Conservation (phyloP, 192 early-diverging fungal species). For the Rhizoclosmatium globosum region DNA sequence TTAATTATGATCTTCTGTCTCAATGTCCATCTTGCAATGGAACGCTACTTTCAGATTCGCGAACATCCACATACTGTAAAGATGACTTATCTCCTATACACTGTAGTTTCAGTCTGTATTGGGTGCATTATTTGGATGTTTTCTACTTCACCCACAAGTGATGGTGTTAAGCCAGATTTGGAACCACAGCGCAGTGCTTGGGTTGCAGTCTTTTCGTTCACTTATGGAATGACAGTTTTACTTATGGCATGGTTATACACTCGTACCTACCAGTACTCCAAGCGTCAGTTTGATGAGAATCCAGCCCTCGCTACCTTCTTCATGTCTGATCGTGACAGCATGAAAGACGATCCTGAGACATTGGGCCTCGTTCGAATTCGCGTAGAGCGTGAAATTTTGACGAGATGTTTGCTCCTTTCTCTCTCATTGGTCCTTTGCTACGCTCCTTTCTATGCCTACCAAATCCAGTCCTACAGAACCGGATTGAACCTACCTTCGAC, state of each 20-base stretch:
- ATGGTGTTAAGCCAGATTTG: slow-evolving; percentile 13
- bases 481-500: not conserved
- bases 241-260: slow-evolving; percentile 12
- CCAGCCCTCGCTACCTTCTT: slow-evolving; percentile 20
- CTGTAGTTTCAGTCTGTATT: not conserved
- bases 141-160: not conserved
- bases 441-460: slow-evolving; percentile 12
- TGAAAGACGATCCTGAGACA: not conserved
- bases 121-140: slow-evolving; percentile 6
- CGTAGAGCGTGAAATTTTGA: slow-evolving; percentile 14
- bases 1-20: slow-evolving; percentile 4
- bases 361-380: not conserved
- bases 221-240: not conserved
- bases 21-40: slow-evolving; percentile 26
- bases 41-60: slow-evolving; percentile 22
- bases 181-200: slow-evolving; percentile 13
- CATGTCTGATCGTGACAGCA: slow-evolving; percentile 2
- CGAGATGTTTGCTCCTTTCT: slow-evolving; percentile 8
- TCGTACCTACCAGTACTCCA: slow-evolving; percentile 30
- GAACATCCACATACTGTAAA: not conserved
- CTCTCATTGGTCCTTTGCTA: slow-evolving; percentile 2
- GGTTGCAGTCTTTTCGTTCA: not conserved
- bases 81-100: not conserved
- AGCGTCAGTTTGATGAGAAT: slow-evolving; percentile 25
- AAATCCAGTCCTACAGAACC: not conserved